phyloP scores from a whole-genome alignment of 257 asterid species.

The Rubia yunnanensis region DNA sequence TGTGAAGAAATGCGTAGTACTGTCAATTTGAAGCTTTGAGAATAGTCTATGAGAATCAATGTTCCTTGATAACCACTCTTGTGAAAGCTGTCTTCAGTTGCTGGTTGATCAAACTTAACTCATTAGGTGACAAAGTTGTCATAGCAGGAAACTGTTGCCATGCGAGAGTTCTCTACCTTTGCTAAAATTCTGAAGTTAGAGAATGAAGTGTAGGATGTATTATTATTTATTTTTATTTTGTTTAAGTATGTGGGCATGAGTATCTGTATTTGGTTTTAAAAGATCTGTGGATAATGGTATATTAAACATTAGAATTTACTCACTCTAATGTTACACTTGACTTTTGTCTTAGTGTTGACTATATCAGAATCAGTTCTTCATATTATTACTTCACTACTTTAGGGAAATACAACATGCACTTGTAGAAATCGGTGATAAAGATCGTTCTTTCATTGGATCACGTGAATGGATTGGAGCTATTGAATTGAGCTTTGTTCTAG shows the following conservation, averaged over 20 bases:
- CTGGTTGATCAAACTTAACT: not conserved
- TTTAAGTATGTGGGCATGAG: not conserved
- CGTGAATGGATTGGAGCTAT: constrained; percentile 99
- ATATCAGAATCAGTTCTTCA: not conserved
- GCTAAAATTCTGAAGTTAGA: not conserved
- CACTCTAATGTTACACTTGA: not conserved
- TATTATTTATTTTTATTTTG: not conserved
- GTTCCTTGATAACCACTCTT: not conserved
- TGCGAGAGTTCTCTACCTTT: not conserved
- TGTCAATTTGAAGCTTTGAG: not conserved
- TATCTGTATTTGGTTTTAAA: not conserved
- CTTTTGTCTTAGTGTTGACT: not conserved
- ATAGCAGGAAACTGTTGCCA: no score
- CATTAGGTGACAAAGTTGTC: not conserved
- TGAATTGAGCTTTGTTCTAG: constrained; percentile 89
- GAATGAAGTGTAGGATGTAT: not conserved
- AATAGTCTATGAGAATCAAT: not conserved
- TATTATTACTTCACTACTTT: constrained; percentile 10
- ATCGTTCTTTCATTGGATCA: constrained; percentile 80
- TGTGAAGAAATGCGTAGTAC: not conserved
- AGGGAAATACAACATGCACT: constrained; percentile 93
- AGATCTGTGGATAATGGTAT: not conserved
- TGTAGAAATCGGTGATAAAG: constrained; percentile 95
- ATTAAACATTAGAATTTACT: not conserved
- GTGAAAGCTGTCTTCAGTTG: constrained; percentile 4